These are phyloP conservation scores for Phytophthora pluvialis DNA, from an alignment of 352 stramenopile genomes.

Conservation along the genomic window DNA sequence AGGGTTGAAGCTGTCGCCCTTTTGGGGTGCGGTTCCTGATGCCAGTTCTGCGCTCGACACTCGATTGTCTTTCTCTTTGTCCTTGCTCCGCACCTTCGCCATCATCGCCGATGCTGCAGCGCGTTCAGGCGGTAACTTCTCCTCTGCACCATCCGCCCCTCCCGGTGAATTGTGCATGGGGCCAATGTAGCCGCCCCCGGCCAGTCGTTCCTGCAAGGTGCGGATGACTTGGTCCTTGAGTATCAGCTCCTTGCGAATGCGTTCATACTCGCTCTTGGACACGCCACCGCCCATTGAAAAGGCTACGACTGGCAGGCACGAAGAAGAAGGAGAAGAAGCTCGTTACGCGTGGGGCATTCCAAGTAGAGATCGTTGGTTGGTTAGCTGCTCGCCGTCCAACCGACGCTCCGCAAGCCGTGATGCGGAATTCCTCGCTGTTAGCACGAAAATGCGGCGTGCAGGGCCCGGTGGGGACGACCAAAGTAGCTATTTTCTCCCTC, in stretches of 20 bases:
- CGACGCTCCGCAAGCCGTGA: slow-evolving; percentile 4
- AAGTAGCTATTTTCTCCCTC: slow-evolving; percentile 16
- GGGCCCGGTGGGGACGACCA: background rate
- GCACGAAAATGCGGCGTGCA: background rate
- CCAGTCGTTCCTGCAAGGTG: slow-evolving; percentile 62
- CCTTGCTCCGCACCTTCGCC: slow-evolving; percentile 16
- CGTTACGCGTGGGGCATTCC: slow-evolving; percentile 31
- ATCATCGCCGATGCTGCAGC: background rate
- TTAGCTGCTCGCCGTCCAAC: background rate
- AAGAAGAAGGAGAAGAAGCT: slow-evolving; percentile 3
- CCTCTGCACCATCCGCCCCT: background rate
- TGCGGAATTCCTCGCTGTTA: slow-evolving; percentile 4
- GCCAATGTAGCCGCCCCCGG: slow-evolving; percentile 30
- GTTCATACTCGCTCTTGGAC: slow-evolving; percentile 78
- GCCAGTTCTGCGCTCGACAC: slow-evolving; percentile 17
- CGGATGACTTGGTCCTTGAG: slow-evolving; percentile 79
- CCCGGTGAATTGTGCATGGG: slow-evolving; percentile 13
- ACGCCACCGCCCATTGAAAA: slow-evolving; percentile 69
- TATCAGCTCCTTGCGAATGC: slow-evolving; percentile 71
- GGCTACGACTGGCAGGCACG: background rate
- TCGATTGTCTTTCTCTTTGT: slow-evolving; percentile 17
- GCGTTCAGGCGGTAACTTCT: slow-evolving; percentile 1
- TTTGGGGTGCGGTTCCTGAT: slow-evolving; percentile 8
- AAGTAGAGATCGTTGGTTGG: background rate
- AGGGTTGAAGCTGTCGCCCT: slow-evolving; percentile 14